Percentiles rank a stretch among this genome's conserved stretches.
These are phyloP conservation scores for Fusarium udum DNA, from an alignment of 2,329 filamentous ascomycete species.

Conservation along the genomic window DNA sequence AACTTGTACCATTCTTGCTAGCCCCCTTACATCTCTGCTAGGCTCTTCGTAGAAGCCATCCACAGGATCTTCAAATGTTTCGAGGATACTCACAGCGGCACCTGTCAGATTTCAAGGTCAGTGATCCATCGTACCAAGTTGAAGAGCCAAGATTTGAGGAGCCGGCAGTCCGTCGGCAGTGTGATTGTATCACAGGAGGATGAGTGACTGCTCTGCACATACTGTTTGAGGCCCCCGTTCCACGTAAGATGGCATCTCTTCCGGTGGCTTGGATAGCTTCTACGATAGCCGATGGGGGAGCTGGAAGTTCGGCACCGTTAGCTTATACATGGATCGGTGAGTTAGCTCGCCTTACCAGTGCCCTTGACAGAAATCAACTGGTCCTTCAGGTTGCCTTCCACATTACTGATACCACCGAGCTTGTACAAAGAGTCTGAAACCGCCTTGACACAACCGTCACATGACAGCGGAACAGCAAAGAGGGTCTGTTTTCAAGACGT, in stretches of 20 bases:
- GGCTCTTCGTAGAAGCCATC: slow-evolving; percentile 54
- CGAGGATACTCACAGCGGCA: slow-evolving; percentile 93
- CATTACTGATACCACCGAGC: slow-evolving; percentile 81
- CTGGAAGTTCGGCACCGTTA: slow-evolving; percentile 50
- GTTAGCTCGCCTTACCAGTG: slow-evolving; percentile 64
- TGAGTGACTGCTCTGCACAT: slow-evolving; percentile 50
- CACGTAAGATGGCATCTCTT: slow-evolving; percentile 91
- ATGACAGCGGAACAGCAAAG: slow-evolving; percentile 94
- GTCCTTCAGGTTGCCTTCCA: slow-evolving; percentile 82
- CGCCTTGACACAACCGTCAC: slow-evolving; percentile 87
- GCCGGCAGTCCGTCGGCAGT: not conserved
- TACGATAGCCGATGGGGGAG: slow-evolving; percentile 89
- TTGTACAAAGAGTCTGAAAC: slow-evolving; percentile 82
- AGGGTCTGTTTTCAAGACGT: slow-evolving; percentile 71
- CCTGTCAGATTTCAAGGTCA: slow-evolving; percentile 53
- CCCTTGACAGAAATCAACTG: slow-evolving; percentile 88
- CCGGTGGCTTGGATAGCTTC: slow-evolving; percentile 88
- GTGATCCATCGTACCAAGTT: not conserved
- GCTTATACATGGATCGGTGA: slow-evolving; percentile 7
- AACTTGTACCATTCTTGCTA: slow-evolving; percentile 95
- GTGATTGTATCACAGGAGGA: not conserved
- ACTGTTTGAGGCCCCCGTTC: slow-evolving; percentile 87
- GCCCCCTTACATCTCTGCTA: slow-evolving; percentile 75
- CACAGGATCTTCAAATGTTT: slow-evolving; percentile 75
- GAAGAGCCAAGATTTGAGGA: not conserved